These are phyloP conservation scores for Pezicula rhizophila DNA, from an alignment of 2,329 filamentous ascomycete genomes.

Conservation along the genomic window DNA sequence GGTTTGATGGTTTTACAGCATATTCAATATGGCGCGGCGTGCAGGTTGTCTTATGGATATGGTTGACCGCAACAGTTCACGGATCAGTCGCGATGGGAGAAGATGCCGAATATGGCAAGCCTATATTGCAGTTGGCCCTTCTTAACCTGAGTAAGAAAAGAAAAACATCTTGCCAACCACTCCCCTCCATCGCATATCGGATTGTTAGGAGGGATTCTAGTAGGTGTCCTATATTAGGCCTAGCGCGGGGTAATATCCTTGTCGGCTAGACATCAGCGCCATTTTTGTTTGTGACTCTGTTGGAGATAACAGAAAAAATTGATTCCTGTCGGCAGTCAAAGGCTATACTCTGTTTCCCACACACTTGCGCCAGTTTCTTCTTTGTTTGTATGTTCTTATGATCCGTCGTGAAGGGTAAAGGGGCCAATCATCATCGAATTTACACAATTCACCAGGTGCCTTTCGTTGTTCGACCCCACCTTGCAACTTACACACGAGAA, in stretches of 20 bases:
- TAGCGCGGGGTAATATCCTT: slow-evolving; percentile 19
- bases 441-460: background rate
- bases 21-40: slow-evolving; percentile 20
- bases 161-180: too few relatives aligned
- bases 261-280: background rate
- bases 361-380: background rate
- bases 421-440: too few relatives aligned
- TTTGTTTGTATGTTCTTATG: background rate
- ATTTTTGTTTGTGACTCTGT: background rate
- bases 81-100: background rate
- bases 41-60: slow-evolving; percentile 27
- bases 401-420: too few relatives aligned
- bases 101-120: too few relatives aligned
- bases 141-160: too few relatives aligned
- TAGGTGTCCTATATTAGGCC: background rate
- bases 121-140: too few relatives aligned
- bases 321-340: background rate
- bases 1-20: slow-evolving; percentile 20
- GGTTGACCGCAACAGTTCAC: slow-evolving; percentile 4
- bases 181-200: too few relatives aligned
- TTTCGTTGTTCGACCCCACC: background rate
- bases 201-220: too few relatives aligned
- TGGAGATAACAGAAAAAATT: background rate
- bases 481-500: slow-evolving; percentile 4
- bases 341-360: too few relatives aligned